These are phyloP conservation scores for Cenchrus fungigraminus DNA, from an alignment of 176 grass and related monocot species.

Conservation along the genomic window DNA sequence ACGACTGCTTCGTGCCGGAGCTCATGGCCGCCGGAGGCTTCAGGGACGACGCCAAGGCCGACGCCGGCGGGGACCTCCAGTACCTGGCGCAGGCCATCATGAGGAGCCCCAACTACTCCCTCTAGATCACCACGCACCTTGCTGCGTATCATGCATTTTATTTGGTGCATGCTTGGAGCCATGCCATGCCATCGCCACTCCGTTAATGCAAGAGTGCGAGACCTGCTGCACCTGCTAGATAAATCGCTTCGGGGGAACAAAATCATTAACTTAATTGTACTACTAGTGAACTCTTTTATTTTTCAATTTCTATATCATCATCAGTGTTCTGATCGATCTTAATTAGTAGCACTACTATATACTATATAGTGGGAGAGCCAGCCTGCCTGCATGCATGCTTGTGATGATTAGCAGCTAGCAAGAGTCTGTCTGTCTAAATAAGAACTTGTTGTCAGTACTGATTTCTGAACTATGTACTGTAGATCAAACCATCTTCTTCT, in stretches of 20 bases:
- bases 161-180: not conserved
- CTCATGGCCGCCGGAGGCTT: slow-evolving; percentile 32
- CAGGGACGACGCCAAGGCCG: slow-evolving; percentile 68
- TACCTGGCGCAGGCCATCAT: slow-evolving; percentile 86
- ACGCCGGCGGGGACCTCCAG: slow-evolving; percentile 78
- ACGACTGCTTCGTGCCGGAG: slow-evolving; percentile 52
- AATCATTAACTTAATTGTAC: slow-evolving; percentile 39
- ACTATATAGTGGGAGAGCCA: slow-evolving; percentile 14
- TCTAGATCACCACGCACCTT: slow-evolving; percentile 16
- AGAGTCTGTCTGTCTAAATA: slow-evolving; percentile 17
- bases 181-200: not conserved
- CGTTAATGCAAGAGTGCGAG: not conserved
- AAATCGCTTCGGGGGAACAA: not conserved
- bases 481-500: not conserved
- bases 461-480: not conserved
- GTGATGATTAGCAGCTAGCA: not conserved
- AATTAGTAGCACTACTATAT: slow-evolving; percentile 10
- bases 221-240: slow-evolving; percentile 10
- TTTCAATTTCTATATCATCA: not conserved
- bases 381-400: slow-evolving; percentile 7
- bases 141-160: not conserved
- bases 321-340: slow-evolving; percentile 44
- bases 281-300: slow-evolving; percentile 6
- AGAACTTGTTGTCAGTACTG: not conserved
- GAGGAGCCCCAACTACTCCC: slow-evolving; percentile 65